Percentiles rank a stretch among this genome's conserved stretches.
Conservation (phyloP, 2,329 filamentous ascomycete species). For the Ceratocystis papillata region DNA sequence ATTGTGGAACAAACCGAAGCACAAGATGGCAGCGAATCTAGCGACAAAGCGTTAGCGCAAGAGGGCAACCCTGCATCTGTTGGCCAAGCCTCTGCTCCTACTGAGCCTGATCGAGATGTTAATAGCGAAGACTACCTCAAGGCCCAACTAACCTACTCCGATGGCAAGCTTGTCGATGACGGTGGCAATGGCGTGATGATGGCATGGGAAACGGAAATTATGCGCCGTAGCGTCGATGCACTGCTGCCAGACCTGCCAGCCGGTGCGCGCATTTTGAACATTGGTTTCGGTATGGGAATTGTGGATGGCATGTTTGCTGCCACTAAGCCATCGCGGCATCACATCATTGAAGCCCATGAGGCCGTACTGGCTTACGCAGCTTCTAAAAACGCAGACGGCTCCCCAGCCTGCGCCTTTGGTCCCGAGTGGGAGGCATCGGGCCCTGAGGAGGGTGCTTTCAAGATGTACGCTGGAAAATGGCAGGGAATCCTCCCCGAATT, state of each 20-base stretch:
- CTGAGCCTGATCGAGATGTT: conserved; percentile 37
- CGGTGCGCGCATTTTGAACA: conserved; percentile 65
- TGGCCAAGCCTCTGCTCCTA: conserved; percentile 32
- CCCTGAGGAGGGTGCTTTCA: conserved; percentile 55
- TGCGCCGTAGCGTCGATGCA: conserved; percentile 62
- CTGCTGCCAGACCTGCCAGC: conserved; percentile 40
- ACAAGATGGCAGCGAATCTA: conserved; percentile 30
- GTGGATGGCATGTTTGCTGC: conserved; percentile 66
- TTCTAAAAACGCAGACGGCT: conserved; percentile 24
- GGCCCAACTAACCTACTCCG: conserved; percentile 53
- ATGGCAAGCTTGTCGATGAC: conserved; percentile 59
- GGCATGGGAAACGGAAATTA: conserved; percentile 81
- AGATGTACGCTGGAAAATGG: conserved; percentile 64
- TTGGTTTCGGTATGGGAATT: conserved; percentile 88
- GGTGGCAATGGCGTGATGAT: conserved; percentile 84
- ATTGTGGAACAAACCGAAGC: conserved; percentile 26
- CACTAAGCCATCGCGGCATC: conserved; percentile 57
- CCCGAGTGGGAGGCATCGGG: conserved; percentile 43
- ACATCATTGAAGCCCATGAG: conserved; percentile 79
- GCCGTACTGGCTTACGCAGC: conserved; percentile 58
- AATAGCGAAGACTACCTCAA: conserved; percentile 59
- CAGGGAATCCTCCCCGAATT: conserved; percentile 65
- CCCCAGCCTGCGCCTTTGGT: conserved; percentile 42
- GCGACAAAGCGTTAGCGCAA: conserved; percentile 26
- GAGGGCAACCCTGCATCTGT: conserved; percentile 31